Evolutionary conservation across 441 rosid genomes (phyloP), one percentile per base, ranked within the genome.

Genomic region (Omphalea diandra): DNA sequence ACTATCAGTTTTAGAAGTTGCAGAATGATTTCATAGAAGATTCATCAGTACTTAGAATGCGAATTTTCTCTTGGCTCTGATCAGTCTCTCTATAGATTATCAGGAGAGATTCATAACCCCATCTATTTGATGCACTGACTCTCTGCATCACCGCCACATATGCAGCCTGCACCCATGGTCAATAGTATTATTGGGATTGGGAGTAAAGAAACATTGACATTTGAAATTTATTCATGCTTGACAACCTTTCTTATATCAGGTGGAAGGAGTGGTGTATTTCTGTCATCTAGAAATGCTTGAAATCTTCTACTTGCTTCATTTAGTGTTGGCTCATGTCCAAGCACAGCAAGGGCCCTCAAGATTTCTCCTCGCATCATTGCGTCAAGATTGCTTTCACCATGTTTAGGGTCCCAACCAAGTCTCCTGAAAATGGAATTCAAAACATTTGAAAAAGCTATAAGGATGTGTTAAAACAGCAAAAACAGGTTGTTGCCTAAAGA

Each of bases 331-430:
- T 83, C 91, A 80, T 89, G 88, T 32, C 98, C 94, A 76, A 83
- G 79, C 41, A 63, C 69, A 65, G 94, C 93, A 70, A 93, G 92
- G 65, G 94, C 98, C 73, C 88, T 79, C 82, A 88, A 76, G 69
- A 93, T 68, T 83, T 95, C 95, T 77, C 97, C 98, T 82, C 99
- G 87, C 81, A 93, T 82, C 98, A 93, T 85, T 56, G 95, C 83
- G 77, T 95, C 94, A 54, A 89, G 87, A 84, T 91, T 98, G 67
- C 93, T 86, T 83, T 93, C 99, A n/a, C 95, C 97, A 77, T 77
- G 74, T 77, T 88, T 93, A 69, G 91, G 81, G 14, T 90, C 98
- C 98, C 98, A 93, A 69, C 97, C 93, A 47, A 89, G 95, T 78
- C 78, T 93, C 83, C 98, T 93, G 78, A 44, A 70, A 62, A 69